These are phyloP conservation scores for Xerocomus cyaneibrunnescens DNA, from an alignment of 1,284 basidiomycete genomes.

Conservation along the genomic window DNA sequence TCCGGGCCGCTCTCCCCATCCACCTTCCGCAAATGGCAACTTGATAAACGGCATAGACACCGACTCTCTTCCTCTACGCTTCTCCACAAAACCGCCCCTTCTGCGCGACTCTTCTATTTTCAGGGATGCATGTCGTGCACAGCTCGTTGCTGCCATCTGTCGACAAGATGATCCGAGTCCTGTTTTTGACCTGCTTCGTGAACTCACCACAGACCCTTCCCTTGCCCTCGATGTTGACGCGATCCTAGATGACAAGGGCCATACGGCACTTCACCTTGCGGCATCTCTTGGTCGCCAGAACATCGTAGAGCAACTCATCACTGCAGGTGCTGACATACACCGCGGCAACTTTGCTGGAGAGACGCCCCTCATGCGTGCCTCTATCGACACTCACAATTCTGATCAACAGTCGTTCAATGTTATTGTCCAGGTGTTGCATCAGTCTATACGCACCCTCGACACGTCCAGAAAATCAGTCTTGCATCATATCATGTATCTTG, in stretches of 20 bases:
- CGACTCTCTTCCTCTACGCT: conserved; percentile 50
- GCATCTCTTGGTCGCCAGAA: conserved; percentile 78
- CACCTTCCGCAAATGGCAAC: conserved; percentile 36
- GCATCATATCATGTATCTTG: conserved; percentile 93
- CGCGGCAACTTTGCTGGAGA: conserved; percentile 94
- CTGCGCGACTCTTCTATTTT: conserved; percentile 61
- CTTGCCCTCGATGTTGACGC: conserved; percentile 66
- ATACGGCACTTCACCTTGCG: conserved; percentile 94
- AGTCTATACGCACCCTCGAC: conserved; percentile 88
- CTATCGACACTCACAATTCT: conserved; percentile 86
- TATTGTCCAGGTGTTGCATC: conserved; percentile 64
- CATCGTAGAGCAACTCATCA: conserved; percentile 67
- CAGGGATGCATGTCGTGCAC: conserved; percentile 59
- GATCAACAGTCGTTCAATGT: conserved; percentile 76
- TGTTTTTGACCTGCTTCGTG: conserved; percentile 64
- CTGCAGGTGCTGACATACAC: conserved; percentile 79
- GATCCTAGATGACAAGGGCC: conserved; percentile 91
- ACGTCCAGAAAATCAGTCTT: conserved; percentile 86
- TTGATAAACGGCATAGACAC: conserved; percentile 35
- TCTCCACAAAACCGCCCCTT: conserved; percentile 66
- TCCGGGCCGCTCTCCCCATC: conserved; percentile 37
- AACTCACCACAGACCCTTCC: conserved; percentile 51
- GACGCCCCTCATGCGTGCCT: conserved; percentile 91
- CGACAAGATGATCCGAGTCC: conserved; percentile 63
- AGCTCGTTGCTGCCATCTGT: conserved; percentile 63